Base-by-base conservation (phyloP, 768 basidiomycete species). In the Holtermanniella nyarrowii region DNA sequence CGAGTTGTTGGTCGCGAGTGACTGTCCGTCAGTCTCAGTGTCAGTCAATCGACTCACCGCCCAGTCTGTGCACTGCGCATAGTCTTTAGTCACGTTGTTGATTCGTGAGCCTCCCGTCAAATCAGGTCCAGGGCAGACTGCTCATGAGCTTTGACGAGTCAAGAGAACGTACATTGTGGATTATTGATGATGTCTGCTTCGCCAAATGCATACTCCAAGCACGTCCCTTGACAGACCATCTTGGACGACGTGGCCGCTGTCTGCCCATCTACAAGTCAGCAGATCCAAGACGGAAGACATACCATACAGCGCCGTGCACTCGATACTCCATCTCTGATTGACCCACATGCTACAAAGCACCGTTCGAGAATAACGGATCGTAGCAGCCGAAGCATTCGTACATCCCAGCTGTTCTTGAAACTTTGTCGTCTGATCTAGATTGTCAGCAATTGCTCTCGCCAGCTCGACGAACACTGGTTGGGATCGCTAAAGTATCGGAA, bases 341-440 rank as follows among this genome's bases (percentile, higher is more conserved):
- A 68, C 65, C 69, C 69, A 71, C 44, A 59, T 48, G 12, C 59
- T 62, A 44, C 70, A 72, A 18, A 69, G 45, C n/a, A 69, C 65
- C 18, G 70, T 68, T 51, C 68, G 53, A 50, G 65, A 58, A 48
- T 59, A 72, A 23, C 66, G 43, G 23, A 72, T 58, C 13, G 58
- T 56, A 5, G 62, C 63, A 5, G 37, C 49, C 0, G 56, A 59
- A 3, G 67, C 67, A 53, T 69, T 70, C 12, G 50, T 54, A 49
- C 70, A 72, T 11, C 68, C 70, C n/a, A 72, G 56, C 49, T 68
- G 55, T 24, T 61, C 52, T 14, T 42, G 53, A 41, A 69, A 70
- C 46, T 72, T 68, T 7, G 65, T 68, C 26, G 46, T 46, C 26
- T 58, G 50, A 46, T 56, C 69, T 37, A 16, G 31, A 37, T 7